Conservation (phyloP, 345 rosid genomes). For the Citrus maxima region DNA sequence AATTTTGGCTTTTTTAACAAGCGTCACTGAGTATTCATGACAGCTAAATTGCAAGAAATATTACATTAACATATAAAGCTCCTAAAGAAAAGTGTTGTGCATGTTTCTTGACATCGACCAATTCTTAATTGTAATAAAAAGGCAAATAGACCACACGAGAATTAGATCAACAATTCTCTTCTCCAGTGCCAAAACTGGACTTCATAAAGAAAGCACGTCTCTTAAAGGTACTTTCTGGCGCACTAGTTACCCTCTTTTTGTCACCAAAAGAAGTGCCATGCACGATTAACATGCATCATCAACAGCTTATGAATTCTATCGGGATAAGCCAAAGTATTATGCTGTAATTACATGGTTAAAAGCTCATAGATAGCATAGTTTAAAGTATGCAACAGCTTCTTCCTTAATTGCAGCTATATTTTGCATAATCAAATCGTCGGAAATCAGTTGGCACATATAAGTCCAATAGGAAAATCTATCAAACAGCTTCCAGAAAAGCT, state of each 20-base stretch:
- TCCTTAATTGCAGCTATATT: not conserved
- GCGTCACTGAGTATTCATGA: not conserved
- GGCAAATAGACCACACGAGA: not conserved
- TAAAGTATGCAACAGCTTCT: not conserved
- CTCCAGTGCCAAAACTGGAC: not conserved
- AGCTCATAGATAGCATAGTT: not conserved
- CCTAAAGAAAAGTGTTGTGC: not conserved
- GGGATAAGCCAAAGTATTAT: not conserved
- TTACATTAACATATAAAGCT: not conserved
- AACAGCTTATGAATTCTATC: conserved; percentile 7
- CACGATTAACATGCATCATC: conserved; percentile 8
- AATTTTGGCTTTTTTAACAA: conserved; percentile 25
- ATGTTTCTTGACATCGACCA: not conserved
- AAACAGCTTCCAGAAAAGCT: not conserved
- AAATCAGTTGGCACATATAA: not conserved
- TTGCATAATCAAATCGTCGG: not conserved
- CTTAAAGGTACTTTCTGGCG: not conserved
- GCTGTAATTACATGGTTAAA: not conserved
- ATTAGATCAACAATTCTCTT: not conserved
- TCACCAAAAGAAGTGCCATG: conserved; percentile 11
- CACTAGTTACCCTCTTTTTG: conserved; percentile 9
- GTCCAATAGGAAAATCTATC: not conserved
- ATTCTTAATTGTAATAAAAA: not conserved
- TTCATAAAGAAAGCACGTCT: conserved; percentile 1
- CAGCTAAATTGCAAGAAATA: not conserved